These are phyloP conservation scores for Streptanthus diversifolius DNA, from an alignment of 345 rosid genomes.

Conservation along the genomic window DNA sequence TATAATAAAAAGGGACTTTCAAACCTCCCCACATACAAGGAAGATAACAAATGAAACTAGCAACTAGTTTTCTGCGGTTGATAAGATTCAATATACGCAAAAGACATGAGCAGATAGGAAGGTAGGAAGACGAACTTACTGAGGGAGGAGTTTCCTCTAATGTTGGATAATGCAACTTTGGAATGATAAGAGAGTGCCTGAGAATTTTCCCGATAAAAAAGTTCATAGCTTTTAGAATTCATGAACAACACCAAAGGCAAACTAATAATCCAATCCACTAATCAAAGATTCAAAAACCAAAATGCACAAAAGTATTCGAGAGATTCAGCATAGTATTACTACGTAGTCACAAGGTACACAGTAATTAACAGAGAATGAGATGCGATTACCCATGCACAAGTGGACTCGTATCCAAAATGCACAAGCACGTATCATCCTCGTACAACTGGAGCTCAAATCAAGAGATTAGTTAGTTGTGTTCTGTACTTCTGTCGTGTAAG, in stretches of 20 bases:
- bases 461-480: not conserved
- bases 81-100: not conserved
- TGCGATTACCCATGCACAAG: slow-evolving; percentile 84
- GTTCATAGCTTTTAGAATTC: not conserved
- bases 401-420: slow-evolving; percentile 82
- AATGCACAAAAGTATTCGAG: not conserved
- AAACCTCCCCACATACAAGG: not conserved
- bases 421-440: slow-evolving; percentile 84
- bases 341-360: not conserved
- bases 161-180: slow-evolving; percentile 76
- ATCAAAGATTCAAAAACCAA: not conserved
- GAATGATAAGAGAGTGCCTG: slow-evolving; percentile 95
- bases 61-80: not conserved
- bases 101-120: not conserved
- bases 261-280: not conserved
- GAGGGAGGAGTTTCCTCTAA: slow-evolving; percentile 82
- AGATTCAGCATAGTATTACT: not conserved
- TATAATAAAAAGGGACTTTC: not conserved
- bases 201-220: slow-evolving; percentile 3
- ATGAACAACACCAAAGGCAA: not conserved
- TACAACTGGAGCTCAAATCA: slow-evolving; percentile 53
- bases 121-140: slow-evolving; percentile 55
- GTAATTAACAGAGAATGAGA: not conserved
- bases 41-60: not conserved
- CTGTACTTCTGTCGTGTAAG: not conserved